Evolutionary conservation across 768 basidiomycete genomes (phyloP).

Genomic region (Filobasidium wieringae): DNA sequence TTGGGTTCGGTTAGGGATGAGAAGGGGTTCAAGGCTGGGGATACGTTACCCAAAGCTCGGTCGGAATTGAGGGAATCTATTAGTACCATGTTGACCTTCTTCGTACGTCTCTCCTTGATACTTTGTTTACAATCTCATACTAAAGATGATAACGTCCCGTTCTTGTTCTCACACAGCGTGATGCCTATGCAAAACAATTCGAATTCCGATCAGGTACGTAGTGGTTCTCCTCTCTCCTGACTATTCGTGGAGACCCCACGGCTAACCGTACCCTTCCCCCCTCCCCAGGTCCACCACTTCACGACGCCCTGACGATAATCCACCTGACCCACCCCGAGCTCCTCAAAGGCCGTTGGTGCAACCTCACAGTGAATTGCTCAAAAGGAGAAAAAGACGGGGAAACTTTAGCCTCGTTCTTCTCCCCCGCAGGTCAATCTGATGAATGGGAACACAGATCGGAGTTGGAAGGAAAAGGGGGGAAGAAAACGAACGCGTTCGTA

Average conservation of each 20-base stretch:
- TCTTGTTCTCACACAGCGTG: not conserved
- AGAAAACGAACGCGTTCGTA: conserved; percentile 2
- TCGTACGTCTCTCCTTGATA: not conserved
- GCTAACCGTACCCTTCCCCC: not conserved
- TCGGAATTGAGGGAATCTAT: conserved; percentile 4
- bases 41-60: conserved; percentile 1
- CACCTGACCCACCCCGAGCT: conserved; percentile 5
- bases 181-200: conserved; percentile 12
- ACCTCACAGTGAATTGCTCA: conserved; percentile 1
- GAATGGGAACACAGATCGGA: not conserved
- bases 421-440: not conserved
- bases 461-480: not conserved
- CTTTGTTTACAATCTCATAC: not conserved
- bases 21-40: not conserved
- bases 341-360: conserved; percentile 1
- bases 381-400: conserved; percentile 3
- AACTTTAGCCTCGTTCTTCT: conserved; percentile 6
- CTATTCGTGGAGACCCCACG: too few relatives aligned
- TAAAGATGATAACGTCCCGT: not conserved
- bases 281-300: conserved; percentile 10
- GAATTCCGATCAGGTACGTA: conserved; percentile 7
- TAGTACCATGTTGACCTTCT: conserved; percentile 13
- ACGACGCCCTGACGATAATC: conserved; percentile 8
- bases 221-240: not conserved
- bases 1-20: not conserved